A percentile compares a stretch with the other conserved stretches of the same genome.
Conservation (phyloP, 1,139 yeast species). For the Diutina ranongensis region DNA sequence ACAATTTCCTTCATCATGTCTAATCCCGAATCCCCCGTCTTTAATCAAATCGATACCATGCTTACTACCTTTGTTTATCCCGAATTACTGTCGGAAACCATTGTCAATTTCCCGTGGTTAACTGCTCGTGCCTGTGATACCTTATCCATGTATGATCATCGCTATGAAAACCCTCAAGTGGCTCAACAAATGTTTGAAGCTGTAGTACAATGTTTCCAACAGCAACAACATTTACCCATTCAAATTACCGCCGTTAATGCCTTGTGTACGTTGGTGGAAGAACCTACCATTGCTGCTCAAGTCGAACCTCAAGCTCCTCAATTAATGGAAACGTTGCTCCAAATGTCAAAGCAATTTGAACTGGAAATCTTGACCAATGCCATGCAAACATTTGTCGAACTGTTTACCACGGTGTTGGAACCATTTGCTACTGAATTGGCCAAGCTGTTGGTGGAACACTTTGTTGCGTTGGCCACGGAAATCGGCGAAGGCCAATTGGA, state of each 20-base stretch:
- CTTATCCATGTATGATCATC: slow-evolving; percentile 32
- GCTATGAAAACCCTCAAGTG: slow-evolving; percentile 27
- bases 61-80: slow-evolving; percentile 35
- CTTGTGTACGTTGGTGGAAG: slow-evolving; percentile 35
- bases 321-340: slow-evolving; percentile 40
- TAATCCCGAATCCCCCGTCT: slow-evolving; percentile 33
- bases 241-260: slow-evolving; percentile 46
- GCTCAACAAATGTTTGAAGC: slow-evolving; percentile 35
- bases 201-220: slow-evolving; percentile 30
- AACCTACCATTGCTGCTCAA: slow-evolving; percentile 26
- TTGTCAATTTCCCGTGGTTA: slow-evolving; percentile 30
- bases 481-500: slow-evolving; percentile 21
- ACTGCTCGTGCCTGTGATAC: slow-evolving; percentile 49
- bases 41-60: slow-evolving; percentile 35
- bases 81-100: slow-evolving; percentile 26
- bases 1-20: slow-evolving; percentile 24
- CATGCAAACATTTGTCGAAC: slow-evolving; percentile 47
- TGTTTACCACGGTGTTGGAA: slow-evolving; percentile 39
- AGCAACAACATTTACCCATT: slow-evolving; percentile 34
- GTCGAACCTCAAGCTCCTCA: slow-evolving; percentile 39
- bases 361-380: slow-evolving; percentile 42
- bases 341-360: slow-evolving; percentile 38
- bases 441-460: slow-evolving; percentile 35
- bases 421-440: slow-evolving; percentile 45
- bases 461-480: slow-evolving; percentile 32